These are phyloP conservation scores for Ceratocystis lukuohia DNA, from an alignment of 2,329 filamentous ascomycete species.

Conservation along the genomic window DNA sequence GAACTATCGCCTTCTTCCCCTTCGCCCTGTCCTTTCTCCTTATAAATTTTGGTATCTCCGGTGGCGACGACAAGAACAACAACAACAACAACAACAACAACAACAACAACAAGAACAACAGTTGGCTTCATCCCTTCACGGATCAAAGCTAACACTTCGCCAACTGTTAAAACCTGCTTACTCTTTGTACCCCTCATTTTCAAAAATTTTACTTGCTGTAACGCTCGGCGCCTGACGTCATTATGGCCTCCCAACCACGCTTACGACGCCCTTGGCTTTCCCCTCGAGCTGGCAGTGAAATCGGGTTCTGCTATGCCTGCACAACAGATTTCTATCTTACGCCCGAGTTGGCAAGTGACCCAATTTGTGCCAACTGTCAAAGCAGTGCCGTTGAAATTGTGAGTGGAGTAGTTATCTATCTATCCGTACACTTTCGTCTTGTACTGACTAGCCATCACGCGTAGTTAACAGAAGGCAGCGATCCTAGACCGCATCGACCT, in stretches of 20 bases:
- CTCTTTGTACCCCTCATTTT: background rate
- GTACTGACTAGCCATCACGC: background rate
- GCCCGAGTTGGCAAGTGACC: constrained; percentile 43
- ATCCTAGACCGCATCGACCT: background rate
- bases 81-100: background rate
- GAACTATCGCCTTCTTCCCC: background rate
- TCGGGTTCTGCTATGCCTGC: constrained; percentile 74
- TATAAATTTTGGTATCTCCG: background rate
- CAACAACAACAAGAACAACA: too few species aligned
- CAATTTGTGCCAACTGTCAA: constrained; percentile 64
- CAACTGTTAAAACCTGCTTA: background rate
- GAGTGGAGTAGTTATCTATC: constrained; percentile 27
- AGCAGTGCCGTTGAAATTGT: constrained; percentile 81
- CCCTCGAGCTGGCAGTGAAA: background rate
- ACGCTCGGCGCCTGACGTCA: background rate
- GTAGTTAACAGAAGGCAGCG: background rate
- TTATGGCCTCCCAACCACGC: background rate
- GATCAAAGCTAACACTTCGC: too few species aligned
- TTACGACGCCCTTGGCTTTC: background rate
- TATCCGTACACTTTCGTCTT: background rate
- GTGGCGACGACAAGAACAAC: background rate
- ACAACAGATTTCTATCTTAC: constrained; percentile 60
- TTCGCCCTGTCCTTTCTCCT: background rate
- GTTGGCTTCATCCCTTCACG: too few species aligned
- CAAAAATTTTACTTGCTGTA: background rate